Percentiles rank a stretch among this genome's conserved stretches.
phyloP scores from a whole-genome alignment of 164 flowering plant genomes.

The Sextonia rubra region DNA sequence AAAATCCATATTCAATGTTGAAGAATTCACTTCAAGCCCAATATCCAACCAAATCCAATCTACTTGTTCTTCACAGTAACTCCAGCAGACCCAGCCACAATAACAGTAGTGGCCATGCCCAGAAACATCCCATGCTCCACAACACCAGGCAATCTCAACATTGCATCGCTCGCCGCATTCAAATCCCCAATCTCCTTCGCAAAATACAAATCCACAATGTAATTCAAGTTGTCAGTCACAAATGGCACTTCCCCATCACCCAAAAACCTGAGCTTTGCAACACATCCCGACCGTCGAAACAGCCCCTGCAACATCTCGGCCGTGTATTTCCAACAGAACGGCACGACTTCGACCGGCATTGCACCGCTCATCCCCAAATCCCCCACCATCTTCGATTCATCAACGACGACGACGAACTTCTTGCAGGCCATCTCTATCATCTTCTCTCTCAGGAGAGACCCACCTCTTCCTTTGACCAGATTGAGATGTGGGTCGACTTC shows the following conservation, averaged over 20 bases:
- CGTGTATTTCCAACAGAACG: constrained; percentile 74
- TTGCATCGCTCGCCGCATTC: constrained; percentile 62
- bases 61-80: constrained; percentile 51
- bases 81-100: constrained; percentile 74
- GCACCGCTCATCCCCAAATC: constrained; percentile 70
- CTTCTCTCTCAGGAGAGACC: constrained; percentile 82
- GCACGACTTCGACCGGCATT: constrained; percentile 84
- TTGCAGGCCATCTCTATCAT: constrained; percentile 73
- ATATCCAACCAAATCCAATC: no score
- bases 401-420: constrained; percentile 74
- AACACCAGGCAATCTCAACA: constrained; percentile 70
- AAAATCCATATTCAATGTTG: no score
- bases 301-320: constrained; percentile 41
- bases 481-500: constrained; percentile 82
- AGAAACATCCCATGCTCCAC: constrained; percentile 99
- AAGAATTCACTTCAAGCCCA: no score
- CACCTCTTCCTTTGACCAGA: constrained; percentile 87
- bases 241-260: constrained; percentile 38
- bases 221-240: constrained; percentile 76
- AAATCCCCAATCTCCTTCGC: constrained; percentile 63
- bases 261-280: constrained; percentile 52
- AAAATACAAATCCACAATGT: constrained; percentile 82
- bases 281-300: constrained; percentile 64
- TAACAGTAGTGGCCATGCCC: constrained; percentile 85
- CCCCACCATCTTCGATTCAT: constrained; percentile 66